A percentile compares a stretch with the other conserved stretches of the same genome.
Conservation (phyloP, 2,329 filamentous ascomycete genomes). For the Colletotrichum graminicola region DNA sequence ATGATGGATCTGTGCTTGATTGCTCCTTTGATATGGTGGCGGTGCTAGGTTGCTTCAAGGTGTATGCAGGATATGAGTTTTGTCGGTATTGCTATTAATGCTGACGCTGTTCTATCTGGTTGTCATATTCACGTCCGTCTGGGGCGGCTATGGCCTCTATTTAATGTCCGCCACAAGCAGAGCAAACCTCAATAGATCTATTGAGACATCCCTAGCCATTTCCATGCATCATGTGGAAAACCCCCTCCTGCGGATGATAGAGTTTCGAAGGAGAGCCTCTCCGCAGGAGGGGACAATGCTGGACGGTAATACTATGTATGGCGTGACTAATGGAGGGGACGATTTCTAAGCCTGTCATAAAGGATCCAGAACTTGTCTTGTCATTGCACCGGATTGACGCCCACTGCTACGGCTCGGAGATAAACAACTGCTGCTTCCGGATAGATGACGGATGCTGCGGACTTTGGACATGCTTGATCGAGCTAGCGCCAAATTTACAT, state of each 20-base stretch:
- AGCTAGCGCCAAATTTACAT: neutral
- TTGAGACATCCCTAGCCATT: neutral
- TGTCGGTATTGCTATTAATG: neutral
- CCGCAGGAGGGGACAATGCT: no score
- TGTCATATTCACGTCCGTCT: neutral
- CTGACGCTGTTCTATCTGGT: neutral
- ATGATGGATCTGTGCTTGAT: neutral
- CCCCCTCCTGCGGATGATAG: no score
- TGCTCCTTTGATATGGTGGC: neutral
- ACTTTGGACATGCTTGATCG: neutral
- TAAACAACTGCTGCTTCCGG: slow-evolving; percentile 4
- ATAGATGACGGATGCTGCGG: neutral
- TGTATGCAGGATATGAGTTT: neutral
- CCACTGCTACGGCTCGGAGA: neutral
- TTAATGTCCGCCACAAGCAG: neutral
- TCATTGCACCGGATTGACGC: neutral
- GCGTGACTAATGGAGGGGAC: slow-evolving; percentile 8
- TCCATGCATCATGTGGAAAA: no score
- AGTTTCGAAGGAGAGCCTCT: no score
- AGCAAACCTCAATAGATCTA: accelerated
- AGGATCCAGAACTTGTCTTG: no score
- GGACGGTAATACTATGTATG: no score
- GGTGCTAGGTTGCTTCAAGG: neutral
- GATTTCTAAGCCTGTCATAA: neutral
- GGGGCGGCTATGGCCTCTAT: neutral